Percentiles rank a stretch among this genome's conserved stretches.
These are phyloP conservation scores for Ceriops tagal DNA, from an alignment of 345 rosid species.

Conservation along the genomic window DNA sequence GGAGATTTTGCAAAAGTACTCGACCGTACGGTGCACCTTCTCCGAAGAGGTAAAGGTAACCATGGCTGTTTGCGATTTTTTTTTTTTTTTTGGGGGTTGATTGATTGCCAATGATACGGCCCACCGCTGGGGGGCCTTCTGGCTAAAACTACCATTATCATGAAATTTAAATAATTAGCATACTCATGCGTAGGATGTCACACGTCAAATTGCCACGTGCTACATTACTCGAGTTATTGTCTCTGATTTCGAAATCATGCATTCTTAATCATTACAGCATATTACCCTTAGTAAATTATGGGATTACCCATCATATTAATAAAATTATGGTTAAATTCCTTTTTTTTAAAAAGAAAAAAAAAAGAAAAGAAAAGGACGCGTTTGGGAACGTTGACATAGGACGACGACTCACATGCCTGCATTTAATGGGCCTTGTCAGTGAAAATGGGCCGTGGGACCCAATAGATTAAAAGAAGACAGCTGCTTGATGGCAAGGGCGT, in stretches of 20 bases:
- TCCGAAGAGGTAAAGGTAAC: background rate
- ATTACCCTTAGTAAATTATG: no score
- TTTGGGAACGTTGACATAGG: background rate
- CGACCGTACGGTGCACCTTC: slow-evolving; percentile 7
- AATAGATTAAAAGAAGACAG: background rate
- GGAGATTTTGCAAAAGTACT: background rate
- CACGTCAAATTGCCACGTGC: no score
- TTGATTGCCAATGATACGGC: no score
- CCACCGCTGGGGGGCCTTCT: no score
- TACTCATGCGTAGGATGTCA: no score
- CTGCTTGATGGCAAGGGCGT: background rate
- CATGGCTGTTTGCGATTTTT: background rate
- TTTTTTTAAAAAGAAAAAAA: background rate
- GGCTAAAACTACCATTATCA: no score
- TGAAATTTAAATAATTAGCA: no score
- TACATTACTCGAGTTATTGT: no score
- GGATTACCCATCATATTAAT: background rate
- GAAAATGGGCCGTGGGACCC: slow-evolving; percentile 22
- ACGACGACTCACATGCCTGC: background rate
- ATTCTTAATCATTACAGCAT: no score
- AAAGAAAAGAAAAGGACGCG: background rate
- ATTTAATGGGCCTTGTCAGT: slow-evolving; percentile 22
- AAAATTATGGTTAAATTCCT: background rate
- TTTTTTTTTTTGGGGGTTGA: background rate
- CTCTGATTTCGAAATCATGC: no score